Evolutionary conservation across 2,329 filamentous ascomycete species (phyloP), one percentile per base, ranked within the genome.

Genomic region (Aspergillus awamori): DNA sequence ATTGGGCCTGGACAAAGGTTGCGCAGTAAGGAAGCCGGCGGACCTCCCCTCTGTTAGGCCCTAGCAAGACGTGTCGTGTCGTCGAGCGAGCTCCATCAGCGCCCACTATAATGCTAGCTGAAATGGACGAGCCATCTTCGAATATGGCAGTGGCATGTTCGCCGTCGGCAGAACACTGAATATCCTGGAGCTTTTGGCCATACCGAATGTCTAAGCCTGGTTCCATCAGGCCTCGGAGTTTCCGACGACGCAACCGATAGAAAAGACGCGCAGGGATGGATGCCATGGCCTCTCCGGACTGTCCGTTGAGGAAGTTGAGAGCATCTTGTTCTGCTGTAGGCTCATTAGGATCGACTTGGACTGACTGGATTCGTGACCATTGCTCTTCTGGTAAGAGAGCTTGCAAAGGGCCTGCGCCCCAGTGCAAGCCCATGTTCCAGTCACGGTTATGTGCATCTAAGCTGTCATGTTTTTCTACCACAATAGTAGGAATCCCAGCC

Each of bases 1-100:
- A 83, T 49, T 66, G 75, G 5, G 74, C 70, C 54, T 80, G 79
- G 13, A 82, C 72, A 58, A 82, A 82, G 1, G 79, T 81, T 8
- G 80, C 79, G 3, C 74, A 77, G 56, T 81, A 77, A 2, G 80
- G 78, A 6, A 84, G 69, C 22, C 67, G 70, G 61, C 74, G 76
- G 28, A 79, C 73, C 26, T 68, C 60, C 2, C 73, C 72, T 1
- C 47, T 41, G 54, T 72, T 62, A 4, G 70, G 55, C 5, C 72
- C 74, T 3, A 80, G 63, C 4, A 80, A 68, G 36, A 58, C n/a
- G 22, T 51, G 51, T 15, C 71, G 64, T 15, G 63, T 61, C 7
- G 59, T 67, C 13, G 71, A 73, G 11, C 65, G 64, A 8, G 69
- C 64, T 22, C 71, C 71, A 39, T 74, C 71, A 1, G 68, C 64